A percentile compares a stretch with the other conserved stretches of the same genome.
Evolutionary conservation across 495 filamentous ascomycete genomes (phyloP).

Genomic region (Aspergillus egyptiacus): DNA sequence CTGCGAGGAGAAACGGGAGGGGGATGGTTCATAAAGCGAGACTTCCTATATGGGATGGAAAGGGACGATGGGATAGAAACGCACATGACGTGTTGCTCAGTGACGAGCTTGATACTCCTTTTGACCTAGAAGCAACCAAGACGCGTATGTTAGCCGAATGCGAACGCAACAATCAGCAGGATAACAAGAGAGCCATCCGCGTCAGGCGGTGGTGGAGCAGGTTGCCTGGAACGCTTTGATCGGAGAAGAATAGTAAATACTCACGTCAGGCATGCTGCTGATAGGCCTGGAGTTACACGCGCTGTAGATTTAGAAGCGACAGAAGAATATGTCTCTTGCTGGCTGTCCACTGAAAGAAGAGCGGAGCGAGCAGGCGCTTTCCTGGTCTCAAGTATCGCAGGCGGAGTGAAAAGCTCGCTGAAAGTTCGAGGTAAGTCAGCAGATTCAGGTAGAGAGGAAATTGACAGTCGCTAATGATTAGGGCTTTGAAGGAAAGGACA

Average conservation of each 20-base stretch:
- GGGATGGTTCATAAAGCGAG: background rate
- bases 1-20: slow-evolving; percentile 5
- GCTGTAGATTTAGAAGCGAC: background rate
- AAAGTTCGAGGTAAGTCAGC: slow-evolving; percentile 5
- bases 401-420: slow-evolving; percentile 12
- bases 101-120: slow-evolving; percentile 85
- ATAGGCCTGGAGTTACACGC: slow-evolving; percentile 1
- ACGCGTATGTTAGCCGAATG: slow-evolving; percentile 14
- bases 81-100: slow-evolving; percentile 82
- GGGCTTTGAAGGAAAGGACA: background rate
- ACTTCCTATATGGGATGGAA: background rate
- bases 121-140: slow-evolving; percentile 53
- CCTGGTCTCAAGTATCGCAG: slow-evolving; percentile 7
- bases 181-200: background rate
- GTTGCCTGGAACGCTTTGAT: background rate
- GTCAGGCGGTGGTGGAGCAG: slow-evolving; percentile 3
- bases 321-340: background rate
- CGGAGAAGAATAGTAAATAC: slow-evolving; percentile 13
- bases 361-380: background rate
- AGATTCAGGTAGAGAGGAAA: slow-evolving; percentile 7
- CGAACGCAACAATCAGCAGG: slow-evolving; percentile 8
- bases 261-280: slow-evolving; percentile 43
- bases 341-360: background rate
- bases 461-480: background rate
- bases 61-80: slow-evolving; percentile 28